A percentile compares a stretch with the other conserved stretches of the same genome.
Evolutionary conservation across 805 yeast genomes (phyloP).

Genomic region (Candida palmyrensis): DNA sequence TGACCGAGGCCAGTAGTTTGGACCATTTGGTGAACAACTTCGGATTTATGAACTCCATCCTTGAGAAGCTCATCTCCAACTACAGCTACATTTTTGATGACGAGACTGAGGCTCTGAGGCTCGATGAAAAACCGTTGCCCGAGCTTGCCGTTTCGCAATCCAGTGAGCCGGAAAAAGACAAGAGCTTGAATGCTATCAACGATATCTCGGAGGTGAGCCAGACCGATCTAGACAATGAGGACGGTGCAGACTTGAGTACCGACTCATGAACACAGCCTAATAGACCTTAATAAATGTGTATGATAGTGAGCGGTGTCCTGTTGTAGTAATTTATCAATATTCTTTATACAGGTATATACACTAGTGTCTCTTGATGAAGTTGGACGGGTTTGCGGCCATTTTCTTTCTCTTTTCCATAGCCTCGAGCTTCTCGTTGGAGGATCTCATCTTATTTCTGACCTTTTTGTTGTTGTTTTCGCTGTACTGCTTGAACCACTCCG

Average conservation of each 20-base stretch:
- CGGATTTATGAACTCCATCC: constrained; percentile 50
- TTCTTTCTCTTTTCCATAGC: constrained; percentile 31
- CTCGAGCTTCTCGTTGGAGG: constrained; percentile 31
- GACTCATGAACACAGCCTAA: no score
- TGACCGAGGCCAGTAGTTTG: constrained; percentile 50
- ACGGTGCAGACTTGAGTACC: no score
- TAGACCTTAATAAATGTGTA: no score
- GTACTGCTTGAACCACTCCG: constrained; percentile 34
- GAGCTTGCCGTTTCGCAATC: no score
- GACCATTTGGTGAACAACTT: constrained; percentile 43
- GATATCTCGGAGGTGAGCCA: no score
- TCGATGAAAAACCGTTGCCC: no score
- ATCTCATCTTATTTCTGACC: constrained; percentile 28
- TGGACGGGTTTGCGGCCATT: constrained; percentile 16
- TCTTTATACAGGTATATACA: no score
- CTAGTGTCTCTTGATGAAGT: constrained; percentile 38
- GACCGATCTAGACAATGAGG: no score
- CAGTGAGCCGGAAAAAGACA: no score
- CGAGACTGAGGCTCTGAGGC: not conserved
- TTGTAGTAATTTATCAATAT: no score
- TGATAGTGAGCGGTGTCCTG: no score
- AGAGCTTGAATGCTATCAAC: no score
- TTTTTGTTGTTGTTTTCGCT: constrained; percentile 26
- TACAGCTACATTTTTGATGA: constrained; percentile 35
- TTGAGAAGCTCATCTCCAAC: constrained; percentile 46